Conservation (phyloP, 106 monocot species). For the Dendrobium huoshanense region DNA sequence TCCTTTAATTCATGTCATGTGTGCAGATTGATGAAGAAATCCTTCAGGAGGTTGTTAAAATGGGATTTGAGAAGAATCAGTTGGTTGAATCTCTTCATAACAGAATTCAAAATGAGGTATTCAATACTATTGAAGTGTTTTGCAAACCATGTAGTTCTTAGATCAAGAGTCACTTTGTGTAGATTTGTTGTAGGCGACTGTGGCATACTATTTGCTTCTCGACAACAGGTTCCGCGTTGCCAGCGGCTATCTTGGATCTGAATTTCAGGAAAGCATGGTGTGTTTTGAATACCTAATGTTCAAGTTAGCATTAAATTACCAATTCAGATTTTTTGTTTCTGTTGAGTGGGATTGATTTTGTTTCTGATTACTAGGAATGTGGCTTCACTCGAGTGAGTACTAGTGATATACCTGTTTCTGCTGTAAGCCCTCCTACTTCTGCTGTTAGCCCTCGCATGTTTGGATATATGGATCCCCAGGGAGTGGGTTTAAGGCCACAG, state of each 20-base stretch:
- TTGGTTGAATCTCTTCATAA: constrained; percentile 65
- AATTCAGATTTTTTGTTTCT: background rate
- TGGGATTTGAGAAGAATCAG: constrained; percentile 60
- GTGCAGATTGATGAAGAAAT: constrained; percentile 74
- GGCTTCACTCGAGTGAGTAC: constrained; percentile 25
- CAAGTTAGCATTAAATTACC: background rate
- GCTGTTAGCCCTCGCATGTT: constrained; percentile 23
- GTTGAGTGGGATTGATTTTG: background rate
- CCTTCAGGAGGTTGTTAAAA: constrained; percentile 55
- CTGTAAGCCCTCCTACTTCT: constrained; percentile 20
- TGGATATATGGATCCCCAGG: constrained; percentile 54
- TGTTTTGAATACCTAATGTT: constrained; percentile 7
- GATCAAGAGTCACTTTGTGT: constrained; percentile 1
- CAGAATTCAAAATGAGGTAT: constrained; percentile 78
- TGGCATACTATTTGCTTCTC: constrained; percentile 77
- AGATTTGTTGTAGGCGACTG: constrained; percentile 52
- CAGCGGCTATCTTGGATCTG: constrained; percentile 70
- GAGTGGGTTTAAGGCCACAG: constrained; percentile 28
- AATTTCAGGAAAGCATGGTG: constrained; percentile 80
- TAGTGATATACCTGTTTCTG: constrained; percentile 20
- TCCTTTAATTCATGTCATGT: background rate
- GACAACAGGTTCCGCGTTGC: constrained; percentile 66
- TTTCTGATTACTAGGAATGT: constrained; percentile 31
- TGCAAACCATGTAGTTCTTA: background rate
- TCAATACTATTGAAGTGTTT: background rate